These are phyloP conservation scores for Eutypella sp. DNA, from an alignment of 2,329 filamentous ascomycete species.

Conservation along the genomic window DNA sequence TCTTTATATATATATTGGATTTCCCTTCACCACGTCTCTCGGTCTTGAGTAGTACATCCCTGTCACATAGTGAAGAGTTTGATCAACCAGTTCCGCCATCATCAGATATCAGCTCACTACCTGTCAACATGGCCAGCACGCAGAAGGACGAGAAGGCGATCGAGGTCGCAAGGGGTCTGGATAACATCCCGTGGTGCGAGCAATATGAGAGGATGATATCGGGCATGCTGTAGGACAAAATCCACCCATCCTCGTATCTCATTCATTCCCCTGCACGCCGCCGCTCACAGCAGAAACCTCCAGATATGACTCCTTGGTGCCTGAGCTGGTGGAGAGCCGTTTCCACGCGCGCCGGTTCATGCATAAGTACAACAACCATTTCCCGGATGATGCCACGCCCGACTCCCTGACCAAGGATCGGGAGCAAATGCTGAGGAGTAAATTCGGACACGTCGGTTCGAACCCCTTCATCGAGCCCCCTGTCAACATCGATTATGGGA, in stretches of 20 bases:
- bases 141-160: constrained; percentile 39
- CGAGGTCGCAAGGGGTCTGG: constrained; percentile 40
- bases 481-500: constrained; percentile 59
- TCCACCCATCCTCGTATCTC: too few relatives aligned
- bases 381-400: constrained; percentile 42
- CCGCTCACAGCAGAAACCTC: neutral
- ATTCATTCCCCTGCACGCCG: too few relatives aligned
- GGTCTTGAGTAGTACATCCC: too few relatives aligned
- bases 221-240: constrained; percentile 45
- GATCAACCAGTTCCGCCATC: too few relatives aligned
- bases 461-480: constrained; percentile 57
- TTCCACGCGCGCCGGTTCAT: constrained; percentile 50
- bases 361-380: constrained; percentile 54
- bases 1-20: too few relatives aligned
- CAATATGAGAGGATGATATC: constrained; percentile 60
- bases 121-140: constrained; percentile 30
- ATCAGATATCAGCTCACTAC: too few relatives aligned
- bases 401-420: constrained; percentile 35
- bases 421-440: constrained; percentile 40
- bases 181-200: constrained; percentile 51
- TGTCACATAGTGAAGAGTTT: too few relatives aligned
- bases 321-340: constrained; percentile 45
- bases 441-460: constrained; percentile 46
- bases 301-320: constrained; percentile 46
- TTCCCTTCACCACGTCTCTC: too few relatives aligned